Evolutionary conservation across 1,284 basidiomycete genomes (phyloP).

Genomic region (Agroathelia rolfsii): DNA sequence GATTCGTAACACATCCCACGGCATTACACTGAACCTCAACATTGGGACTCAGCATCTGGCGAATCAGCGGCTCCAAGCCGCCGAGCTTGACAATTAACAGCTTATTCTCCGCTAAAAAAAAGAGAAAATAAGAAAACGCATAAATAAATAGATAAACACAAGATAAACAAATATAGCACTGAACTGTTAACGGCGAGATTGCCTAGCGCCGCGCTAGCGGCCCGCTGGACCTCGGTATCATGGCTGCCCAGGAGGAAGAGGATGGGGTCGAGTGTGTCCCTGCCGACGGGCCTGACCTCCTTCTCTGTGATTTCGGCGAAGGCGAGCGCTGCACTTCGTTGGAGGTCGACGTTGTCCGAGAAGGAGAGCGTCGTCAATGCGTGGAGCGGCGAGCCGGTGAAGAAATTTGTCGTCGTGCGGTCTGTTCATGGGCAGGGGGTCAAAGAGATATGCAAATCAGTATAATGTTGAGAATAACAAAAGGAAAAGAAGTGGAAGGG

Average conservation of each 20-base stretch:
- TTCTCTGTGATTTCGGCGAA: constrained; percentile 99
- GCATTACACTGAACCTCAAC: constrained; percentile 99
- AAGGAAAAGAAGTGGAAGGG: constrained; percentile 3
- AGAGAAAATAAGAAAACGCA: constrained; percentile 10
- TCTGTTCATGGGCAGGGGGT: too few species aligned
- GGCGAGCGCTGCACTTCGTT: constrained; percentile 94
- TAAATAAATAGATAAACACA: too few species aligned
- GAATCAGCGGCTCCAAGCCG: constrained; percentile 94
- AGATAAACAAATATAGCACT: constrained; percentile 28
- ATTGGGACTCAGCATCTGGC: constrained; percentile 98
- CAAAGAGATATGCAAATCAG: constrained; percentile 9
- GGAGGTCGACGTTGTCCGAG: constrained; percentile 98
- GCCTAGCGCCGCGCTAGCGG: constrained; percentile 95
- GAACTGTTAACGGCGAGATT: constrained; percentile 98
- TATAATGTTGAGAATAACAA: constrained; percentile 11
- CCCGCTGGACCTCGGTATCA: constrained; percentile 97
- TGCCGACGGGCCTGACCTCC: constrained; percentile 92
- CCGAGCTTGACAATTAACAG: constrained; percentile 97
- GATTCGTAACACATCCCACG: constrained; percentile 98
- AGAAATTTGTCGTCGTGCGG: constrained; percentile 94
- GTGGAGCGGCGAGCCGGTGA: constrained; percentile 83
- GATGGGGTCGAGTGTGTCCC: constrained; percentile 97
- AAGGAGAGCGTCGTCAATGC: constrained; percentile 97
- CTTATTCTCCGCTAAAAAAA: constrained; percentile 89
- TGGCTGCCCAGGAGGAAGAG: constrained; percentile 96